Percentiles rank a stretch among this genome's conserved stretches.
Conservation (phyloP, 75 land plant genomes). For the Gnetum montanum region DNA sequence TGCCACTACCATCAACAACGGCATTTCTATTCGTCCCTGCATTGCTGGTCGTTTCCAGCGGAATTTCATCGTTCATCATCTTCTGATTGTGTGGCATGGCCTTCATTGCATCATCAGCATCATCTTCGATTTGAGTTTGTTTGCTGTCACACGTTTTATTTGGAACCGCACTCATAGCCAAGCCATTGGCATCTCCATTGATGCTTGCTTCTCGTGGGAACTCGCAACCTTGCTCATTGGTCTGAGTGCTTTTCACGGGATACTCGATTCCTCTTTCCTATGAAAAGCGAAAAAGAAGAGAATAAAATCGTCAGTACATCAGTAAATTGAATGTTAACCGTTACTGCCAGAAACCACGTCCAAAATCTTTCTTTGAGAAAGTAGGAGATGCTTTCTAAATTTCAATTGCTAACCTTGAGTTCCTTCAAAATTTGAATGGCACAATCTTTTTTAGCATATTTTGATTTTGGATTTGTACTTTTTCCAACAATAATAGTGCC, state of each 20-base stretch:
- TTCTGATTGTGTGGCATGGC: no score
- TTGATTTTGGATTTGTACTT: constrained; percentile 28
- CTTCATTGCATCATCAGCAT: no score
- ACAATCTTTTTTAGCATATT: constrained; percentile 61
- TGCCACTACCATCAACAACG: no score
- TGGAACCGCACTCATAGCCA: background rate
- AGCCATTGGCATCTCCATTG: background rate
- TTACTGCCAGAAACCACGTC: no score
- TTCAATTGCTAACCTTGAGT: constrained; percentile 50
- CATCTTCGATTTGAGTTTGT: no score
- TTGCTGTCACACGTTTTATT: background rate
- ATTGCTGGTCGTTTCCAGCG: no score
- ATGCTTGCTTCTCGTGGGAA: background rate
- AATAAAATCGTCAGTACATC: background rate
- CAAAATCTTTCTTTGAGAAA: no score
- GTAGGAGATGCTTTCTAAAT: no score
- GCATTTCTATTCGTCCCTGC: no score
- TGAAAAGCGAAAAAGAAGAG: background rate
- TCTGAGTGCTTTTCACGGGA: background rate
- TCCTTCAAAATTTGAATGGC: constrained; percentile 39
- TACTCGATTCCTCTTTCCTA: background rate
- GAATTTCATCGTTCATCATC: no score
- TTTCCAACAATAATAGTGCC: constrained; percentile 19
- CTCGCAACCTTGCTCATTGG: background rate
- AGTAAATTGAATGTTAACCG: no score